A percentile compares a stretch with the other conserved stretches of the same genome.
phyloP scores from a whole-genome alignment of 352 stramenopile genomes.

The Globisporangium abappressorium region DNA sequence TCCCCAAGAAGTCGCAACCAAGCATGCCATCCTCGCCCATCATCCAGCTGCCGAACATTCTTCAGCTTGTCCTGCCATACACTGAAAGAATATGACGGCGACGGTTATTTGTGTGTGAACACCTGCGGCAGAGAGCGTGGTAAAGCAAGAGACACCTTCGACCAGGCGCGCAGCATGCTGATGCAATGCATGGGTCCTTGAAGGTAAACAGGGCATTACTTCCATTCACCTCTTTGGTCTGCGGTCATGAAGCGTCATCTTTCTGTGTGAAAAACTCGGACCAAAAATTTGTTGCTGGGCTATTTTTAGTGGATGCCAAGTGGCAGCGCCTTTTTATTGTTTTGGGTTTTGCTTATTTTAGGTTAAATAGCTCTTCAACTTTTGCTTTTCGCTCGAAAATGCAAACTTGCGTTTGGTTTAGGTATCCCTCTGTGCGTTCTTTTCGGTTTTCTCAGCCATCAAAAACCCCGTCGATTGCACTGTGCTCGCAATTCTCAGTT shows the following conservation, averaged over 20 bases:
- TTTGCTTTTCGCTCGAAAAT: neutral
- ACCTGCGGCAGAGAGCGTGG: constrained; percentile 7
- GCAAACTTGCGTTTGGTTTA: neutral
- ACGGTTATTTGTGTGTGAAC: neutral
- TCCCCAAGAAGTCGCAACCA: neutral
- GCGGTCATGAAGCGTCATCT: neutral
- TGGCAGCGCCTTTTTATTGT: neutral
- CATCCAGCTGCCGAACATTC: constrained; percentile 4
- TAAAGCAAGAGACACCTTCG: constrained; percentile 5
- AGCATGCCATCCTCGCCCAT: neutral
- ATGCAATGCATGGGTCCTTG: neutral
- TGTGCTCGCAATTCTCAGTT: neutral
- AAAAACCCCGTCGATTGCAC: neutral
- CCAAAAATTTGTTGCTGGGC: neutral
- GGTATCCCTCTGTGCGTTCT: neutral
- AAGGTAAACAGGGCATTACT: neutral
- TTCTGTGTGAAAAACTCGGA: neutral
- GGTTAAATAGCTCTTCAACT: neutral
- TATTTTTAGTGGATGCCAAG: constrained; percentile 9
- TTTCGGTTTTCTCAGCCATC: neutral
- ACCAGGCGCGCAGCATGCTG: neutral
- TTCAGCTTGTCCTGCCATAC: neutral
- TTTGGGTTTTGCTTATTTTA: neutral
- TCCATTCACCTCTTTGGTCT: neutral
- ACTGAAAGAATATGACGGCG: neutral